phyloP scores from a whole-genome alignment of 169 alveolate genomes.

The Toxoplasma gondii region DNA sequence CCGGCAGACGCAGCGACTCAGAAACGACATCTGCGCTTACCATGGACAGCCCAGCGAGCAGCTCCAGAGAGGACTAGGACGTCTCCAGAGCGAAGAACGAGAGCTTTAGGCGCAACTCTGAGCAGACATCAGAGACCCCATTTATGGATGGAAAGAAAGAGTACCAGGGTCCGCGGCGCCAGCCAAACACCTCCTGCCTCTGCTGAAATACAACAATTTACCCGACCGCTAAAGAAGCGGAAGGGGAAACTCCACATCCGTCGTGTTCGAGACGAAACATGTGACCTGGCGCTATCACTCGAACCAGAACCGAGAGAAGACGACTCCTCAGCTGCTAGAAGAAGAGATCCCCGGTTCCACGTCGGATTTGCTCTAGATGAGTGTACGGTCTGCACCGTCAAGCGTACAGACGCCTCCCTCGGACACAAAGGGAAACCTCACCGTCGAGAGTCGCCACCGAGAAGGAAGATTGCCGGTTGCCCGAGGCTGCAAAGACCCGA shows the following conservation, averaged over 20 bases:
- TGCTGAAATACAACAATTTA: background rate
- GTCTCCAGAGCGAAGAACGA: conserved; percentile 58
- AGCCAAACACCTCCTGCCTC: too few species aligned
- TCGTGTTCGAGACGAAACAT: too few species aligned
- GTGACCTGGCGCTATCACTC: too few species aligned
- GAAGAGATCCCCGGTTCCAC: too few species aligned
- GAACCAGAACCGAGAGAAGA: too few species aligned
- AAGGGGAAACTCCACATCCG: too few species aligned
- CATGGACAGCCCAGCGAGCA: conserved; percentile 44
- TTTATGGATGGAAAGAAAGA: background rate
- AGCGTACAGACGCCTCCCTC: background rate
- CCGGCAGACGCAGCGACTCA: too few species aligned
- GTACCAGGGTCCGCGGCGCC: background rate
- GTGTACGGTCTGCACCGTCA: too few species aligned
- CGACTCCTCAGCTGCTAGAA: too few species aligned
- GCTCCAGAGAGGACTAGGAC: conserved; percentile 45
- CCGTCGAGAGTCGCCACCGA: conserved; percentile 31
- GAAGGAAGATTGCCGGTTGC: conserved; percentile 28
- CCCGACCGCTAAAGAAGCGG: too few species aligned
- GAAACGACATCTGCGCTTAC: background rate
- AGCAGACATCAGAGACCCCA: background rate
- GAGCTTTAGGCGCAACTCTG: conserved; percentile 42
- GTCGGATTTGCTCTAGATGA: too few species aligned
- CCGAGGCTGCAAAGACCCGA: conserved; percentile 35
- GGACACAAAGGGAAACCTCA: background rate